Evolutionary conservation across 2,329 filamentous ascomycete species (phyloP), one percentile per base, ranked within the genome.

Genomic region (Cryphonectria parasitica): DNA sequence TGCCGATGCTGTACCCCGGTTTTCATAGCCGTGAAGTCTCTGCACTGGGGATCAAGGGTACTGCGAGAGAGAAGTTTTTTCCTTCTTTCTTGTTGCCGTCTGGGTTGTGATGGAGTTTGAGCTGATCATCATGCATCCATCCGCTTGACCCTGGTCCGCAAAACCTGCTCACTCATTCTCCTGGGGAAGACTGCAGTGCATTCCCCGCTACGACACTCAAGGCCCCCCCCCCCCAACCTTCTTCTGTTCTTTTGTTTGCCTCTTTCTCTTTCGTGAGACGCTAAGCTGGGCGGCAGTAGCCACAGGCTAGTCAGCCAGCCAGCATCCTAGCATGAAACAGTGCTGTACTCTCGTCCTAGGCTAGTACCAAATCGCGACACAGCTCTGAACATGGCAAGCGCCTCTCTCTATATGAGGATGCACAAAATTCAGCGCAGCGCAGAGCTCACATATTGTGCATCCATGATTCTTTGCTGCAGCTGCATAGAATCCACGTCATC

Each of bases 1-100:
- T 58, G 54, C 54, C 52, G 28, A n/a, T 43, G 41, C 49, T 56
- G 52, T 43, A 64, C 43, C 31, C 63, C 62, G 41, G 67, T 71
- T 58, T 49, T 36, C 15, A 36, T 39, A 54, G 41, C 34, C 54
- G 41, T 62, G 67, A 66, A 56, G 52, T 60, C 52, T 39, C 39
- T 63, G 56, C 67, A 69, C n/a, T 41, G 52, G 56, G 15, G 25
- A 25, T 45, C n/a, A 13, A 63, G 68, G 43, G 45, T 28, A 39
- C 61, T 36, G 28, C 36, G 11, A 54, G 25, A 13, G 25, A 56
- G 49, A 15, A n/a, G n/a, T n/a, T 58, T 54, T 31, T 54, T 19
- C 13, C 7, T 28, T 22, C 17, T 45, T 22, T n/a, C 15, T 43
- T 5, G 41, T 43, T 43, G 41, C 11, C 15, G 41, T 17, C 8